Evolutionary conservation across 495 filamentous ascomycete species (phyloP), one percentile per base, ranked within the genome.

Genomic region (Durotheca rogersii): DNA sequence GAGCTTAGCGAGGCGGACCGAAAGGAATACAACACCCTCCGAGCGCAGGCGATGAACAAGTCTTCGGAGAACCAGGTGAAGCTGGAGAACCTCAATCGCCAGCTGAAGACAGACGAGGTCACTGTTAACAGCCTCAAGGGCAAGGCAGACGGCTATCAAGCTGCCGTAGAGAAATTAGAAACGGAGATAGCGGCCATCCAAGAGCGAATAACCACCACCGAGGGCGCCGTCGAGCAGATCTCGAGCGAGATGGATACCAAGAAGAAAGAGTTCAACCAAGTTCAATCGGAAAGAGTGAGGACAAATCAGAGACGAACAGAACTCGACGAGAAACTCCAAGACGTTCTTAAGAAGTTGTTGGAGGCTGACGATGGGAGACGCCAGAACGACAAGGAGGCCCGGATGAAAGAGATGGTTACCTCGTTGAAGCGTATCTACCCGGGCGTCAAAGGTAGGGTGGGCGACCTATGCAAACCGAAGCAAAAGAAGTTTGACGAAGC

Each of bases 401-500:
- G 82, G 33, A 82, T 83, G 52, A 86, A 85, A 52, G 89, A 94
- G 62, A 83, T 86, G 53, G 84, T 96, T 39, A 81, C 82, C 2
- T 83, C 89, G 16, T 75, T 99, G 48, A 96, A 91, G 68, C 86
- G 90, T 15, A 86, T 95, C 51, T 97, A 90, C 58, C 88, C 89
- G 0, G 92, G 90, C 40, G 93, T 97, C 23, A 88, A 85, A 40
- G 93, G 93, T 5, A 84, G 90, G 31, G 81, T 96, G 41, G 87
- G 89, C 51, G 90, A 96, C 61, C 81, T 97, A 12, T 96, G 93
- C 76, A 89, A 89, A 56, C 91, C 93, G 2, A 95, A 93, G 68
- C 88, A 95, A 70, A 96, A 92, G 67, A 96, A 96, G 62, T 97
- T 85, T 56, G 86, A 91, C 57, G 87, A 90, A 54, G 93, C 93